phyloP scores from a whole-genome alignment of 768 basidiomycete genomes.

The Boletales sp. region DNA sequence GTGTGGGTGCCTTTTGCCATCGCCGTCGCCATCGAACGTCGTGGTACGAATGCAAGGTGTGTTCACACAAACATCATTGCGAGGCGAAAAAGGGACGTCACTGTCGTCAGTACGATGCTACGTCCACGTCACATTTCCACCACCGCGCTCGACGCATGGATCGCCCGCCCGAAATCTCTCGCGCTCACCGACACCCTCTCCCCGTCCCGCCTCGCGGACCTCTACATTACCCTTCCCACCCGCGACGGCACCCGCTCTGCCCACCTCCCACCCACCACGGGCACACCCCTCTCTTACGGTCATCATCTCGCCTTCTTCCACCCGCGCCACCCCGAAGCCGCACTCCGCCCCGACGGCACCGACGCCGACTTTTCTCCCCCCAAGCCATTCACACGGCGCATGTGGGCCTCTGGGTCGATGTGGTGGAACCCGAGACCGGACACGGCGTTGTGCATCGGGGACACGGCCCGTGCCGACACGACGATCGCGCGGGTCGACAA shows the following conservation, averaged over 20 bases:
- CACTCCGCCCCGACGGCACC: slow-evolving; percentile 65
- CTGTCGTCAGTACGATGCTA: background rate
- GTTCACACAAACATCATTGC: too few relatives aligned
- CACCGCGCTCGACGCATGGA: slow-evolving; percentile 50
- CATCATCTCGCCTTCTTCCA: slow-evolving; percentile 79
- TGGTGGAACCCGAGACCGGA: slow-evolving; percentile 45
- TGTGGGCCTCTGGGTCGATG: slow-evolving; percentile 78
- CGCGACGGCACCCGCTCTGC: slow-evolving; percentile 53
- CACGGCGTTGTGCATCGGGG: slow-evolving; percentile 51
- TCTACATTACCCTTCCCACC: slow-evolving; percentile 70
- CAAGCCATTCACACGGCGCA: slow-evolving; percentile 67
- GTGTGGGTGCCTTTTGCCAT: too few relatives aligned
- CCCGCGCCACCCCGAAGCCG: slow-evolving; percentile 52
- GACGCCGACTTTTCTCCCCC: slow-evolving; percentile 72
- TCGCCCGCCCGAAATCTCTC: slow-evolving; percentile 44
- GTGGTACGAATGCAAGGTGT: too few relatives aligned
- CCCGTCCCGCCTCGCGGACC: slow-evolving; percentile 56
- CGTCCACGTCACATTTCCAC: slow-evolving; percentile 13
- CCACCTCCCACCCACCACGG: slow-evolving; percentile 39
- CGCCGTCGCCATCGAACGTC: too few relatives aligned
- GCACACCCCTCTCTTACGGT: slow-evolving; percentile 50
- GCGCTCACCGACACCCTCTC: slow-evolving; percentile 48
- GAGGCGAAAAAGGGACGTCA: too few relatives aligned
- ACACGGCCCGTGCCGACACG: slow-evolving; percentile 45
- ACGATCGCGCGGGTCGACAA: slow-evolving; percentile 51